phyloP scores from a whole-genome alignment of 164 flowering plant species.

The Vitis riparia region DNA sequence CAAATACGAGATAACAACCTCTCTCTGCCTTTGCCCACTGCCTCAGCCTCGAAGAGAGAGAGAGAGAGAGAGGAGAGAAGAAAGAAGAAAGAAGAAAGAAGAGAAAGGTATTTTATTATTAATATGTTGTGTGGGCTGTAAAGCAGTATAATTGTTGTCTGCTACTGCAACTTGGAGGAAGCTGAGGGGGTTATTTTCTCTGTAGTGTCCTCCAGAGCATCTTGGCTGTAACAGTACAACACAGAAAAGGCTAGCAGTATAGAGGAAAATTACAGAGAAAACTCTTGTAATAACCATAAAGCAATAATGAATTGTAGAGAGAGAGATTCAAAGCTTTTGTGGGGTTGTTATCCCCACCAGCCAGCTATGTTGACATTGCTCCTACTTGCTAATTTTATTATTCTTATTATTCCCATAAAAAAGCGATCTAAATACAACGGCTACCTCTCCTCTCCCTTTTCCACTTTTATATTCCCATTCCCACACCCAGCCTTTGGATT shows the following conservation, averaged over 20 bases:
- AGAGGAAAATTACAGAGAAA: not conserved
- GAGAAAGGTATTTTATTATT: conserved; percentile 4
- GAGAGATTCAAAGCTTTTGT: conserved; percentile 16
- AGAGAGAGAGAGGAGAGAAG: conserved; percentile 2
- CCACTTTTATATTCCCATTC: not conserved
- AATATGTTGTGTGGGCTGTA: conserved; percentile 43
- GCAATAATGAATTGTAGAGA: not conserved
- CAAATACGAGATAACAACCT: too few relatives aligned
- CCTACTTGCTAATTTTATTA: conserved; percentile 11
- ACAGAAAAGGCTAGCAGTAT: not conserved
- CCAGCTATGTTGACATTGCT: conserved; percentile 55
- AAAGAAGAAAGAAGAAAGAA: conserved; percentile 1
- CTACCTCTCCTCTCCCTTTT: not conserved
- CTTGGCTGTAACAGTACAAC: conserved; percentile 26
- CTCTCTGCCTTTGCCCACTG: too few relatives aligned
- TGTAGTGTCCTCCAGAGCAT: conserved; percentile 33
- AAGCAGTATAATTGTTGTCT: conserved; percentile 48
- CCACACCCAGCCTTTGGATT: conserved; percentile 6
- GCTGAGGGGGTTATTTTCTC: conserved; percentile 6
- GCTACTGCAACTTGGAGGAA: conserved; percentile 45
- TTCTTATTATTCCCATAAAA: not conserved
- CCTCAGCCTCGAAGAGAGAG: not conserved
- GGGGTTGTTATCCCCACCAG: conserved; percentile 39
- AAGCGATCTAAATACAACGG: not conserved
- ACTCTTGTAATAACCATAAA: not conserved